Evolutionary conservation across 805 yeast species (phyloP).

Genomic region (Metschnikowia henanensis): DNA sequence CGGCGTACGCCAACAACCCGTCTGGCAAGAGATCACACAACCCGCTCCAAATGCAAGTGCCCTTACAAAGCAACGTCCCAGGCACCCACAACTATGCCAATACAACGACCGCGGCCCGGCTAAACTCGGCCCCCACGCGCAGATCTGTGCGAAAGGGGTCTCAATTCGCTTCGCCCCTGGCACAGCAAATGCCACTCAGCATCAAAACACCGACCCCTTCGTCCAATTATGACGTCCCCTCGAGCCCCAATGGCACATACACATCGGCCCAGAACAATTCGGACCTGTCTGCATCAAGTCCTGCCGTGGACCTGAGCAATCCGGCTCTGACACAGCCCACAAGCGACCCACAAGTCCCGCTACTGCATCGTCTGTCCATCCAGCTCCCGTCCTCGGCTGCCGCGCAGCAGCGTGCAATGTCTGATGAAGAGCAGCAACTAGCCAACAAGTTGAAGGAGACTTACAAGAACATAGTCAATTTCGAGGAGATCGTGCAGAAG

Average conservation of each 20-base stretch:
- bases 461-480: constrained; percentile 64
- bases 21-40: constrained; percentile 37
- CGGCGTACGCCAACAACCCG: constrained; percentile 31
- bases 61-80: constrained; percentile 16
- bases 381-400: constrained; percentile 5
- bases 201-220: constrained; percentile 42
- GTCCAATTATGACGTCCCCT: constrained; percentile 41
- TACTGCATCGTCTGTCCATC: constrained; percentile 18
- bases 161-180: constrained; percentile 15
- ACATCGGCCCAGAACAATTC: constrained; percentile 33
- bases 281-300: constrained; percentile 42
- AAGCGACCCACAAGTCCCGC: constrained; percentile 11
- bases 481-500: constrained; percentile 69
- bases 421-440: constrained; percentile 63
- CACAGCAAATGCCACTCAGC: constrained; percentile 12
- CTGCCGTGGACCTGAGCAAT: constrained; percentile 23
- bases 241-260: constrained; percentile 35
- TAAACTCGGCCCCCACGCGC: constrained; percentile 8
- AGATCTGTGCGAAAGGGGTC: constrained; percentile 17
- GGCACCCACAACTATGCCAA: constrained; percentile 14
- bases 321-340: constrained; percentile 5
- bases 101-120: constrained; percentile 7
- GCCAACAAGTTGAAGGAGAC: constrained; percentile 75
- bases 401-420: constrained; percentile 32
- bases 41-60: constrained; percentile 18